phyloP scores from a whole-genome alignment of 2,329 filamentous ascomycete genomes.

The Fusarium beomiforme region DNA sequence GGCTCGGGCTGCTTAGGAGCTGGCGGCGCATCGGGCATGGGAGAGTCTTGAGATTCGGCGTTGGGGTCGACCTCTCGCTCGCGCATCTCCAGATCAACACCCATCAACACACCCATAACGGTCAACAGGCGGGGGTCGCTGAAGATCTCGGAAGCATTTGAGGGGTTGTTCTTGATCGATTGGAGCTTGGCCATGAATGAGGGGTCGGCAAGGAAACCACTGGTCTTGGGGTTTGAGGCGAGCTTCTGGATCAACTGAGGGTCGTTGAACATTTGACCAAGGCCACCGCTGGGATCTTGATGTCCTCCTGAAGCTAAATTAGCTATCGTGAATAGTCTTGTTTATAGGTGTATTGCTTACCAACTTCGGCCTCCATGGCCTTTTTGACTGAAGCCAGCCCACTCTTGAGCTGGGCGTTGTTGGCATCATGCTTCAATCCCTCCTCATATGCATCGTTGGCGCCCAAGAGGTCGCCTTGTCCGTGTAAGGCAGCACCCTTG shows the following conservation, averaged over 20 bases:
- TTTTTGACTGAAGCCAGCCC: constrained; percentile 86
- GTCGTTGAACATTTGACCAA: constrained; percentile 96
- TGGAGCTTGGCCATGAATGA: constrained; percentile 92
- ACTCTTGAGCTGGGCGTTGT: constrained; percentile 91
- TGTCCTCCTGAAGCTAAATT: constrained; percentile 40
- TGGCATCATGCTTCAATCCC: constrained; percentile 91
- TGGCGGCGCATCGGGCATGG: constrained; percentile 76
- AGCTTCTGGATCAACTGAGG: constrained; percentile 91
- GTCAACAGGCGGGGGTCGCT: constrained; percentile 91
- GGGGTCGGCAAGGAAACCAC: constrained; percentile 79
- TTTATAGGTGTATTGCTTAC: constrained; percentile 32
- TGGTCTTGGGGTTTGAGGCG: constrained; percentile 93
- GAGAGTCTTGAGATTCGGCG: constrained; percentile 64
- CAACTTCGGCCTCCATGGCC: constrained; percentile 75
- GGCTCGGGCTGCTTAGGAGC: constrained; percentile 53
- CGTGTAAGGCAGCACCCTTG: constrained; percentile 91
- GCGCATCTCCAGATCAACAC: constrained; percentile 81
- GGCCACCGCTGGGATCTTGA: constrained; percentile 74
- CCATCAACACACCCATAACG: constrained; percentile 92
- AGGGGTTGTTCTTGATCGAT: constrained; percentile 82
- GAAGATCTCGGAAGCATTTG: constrained; percentile 81
- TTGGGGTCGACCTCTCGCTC: constrained; percentile 48
- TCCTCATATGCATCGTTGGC: constrained; percentile 92
- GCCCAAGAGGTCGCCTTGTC: constrained; percentile 83
- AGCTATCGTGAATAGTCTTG: not conserved